phyloP scores from a whole-genome alignment of 306 rosid species.

The Malus asiatica region DNA sequence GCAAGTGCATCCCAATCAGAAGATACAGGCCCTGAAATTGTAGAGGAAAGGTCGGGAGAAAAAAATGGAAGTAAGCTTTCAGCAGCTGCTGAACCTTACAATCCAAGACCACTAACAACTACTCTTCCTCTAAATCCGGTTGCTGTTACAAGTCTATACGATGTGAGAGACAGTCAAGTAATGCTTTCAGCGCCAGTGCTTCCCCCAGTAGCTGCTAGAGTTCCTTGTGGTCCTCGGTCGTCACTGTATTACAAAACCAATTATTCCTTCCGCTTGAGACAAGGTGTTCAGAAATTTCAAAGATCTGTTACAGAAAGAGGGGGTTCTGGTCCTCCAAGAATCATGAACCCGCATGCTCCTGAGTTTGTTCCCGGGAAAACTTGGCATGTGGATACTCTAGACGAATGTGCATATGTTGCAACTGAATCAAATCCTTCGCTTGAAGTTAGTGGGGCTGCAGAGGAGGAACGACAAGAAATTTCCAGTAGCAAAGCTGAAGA shows the following conservation, averaged over 20 bases:
- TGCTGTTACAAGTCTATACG: slow-evolving; percentile 51
- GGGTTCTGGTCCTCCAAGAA: slow-evolving; percentile 49
- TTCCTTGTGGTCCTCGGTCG: slow-evolving; percentile 89
- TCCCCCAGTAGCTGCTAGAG: slow-evolving; percentile 68
- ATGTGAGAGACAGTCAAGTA: slow-evolving; percentile 56
- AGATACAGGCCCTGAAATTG: slow-evolving; percentile 30
- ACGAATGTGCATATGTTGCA: slow-evolving; percentile 23
- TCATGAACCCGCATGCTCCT: slow-evolving; percentile 93
- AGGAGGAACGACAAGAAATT: slow-evolving; percentile 25
- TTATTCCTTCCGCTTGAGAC: slow-evolving; percentile 64
- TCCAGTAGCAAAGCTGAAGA: slow-evolving; percentile 9
- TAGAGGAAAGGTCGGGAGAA: slow-evolving; percentile 52
- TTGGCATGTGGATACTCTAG: slow-evolving; percentile 38
- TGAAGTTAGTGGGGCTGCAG: slow-evolving; percentile 18
- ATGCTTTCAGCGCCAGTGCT: slow-evolving; percentile 53
- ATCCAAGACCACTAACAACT: slow-evolving; percentile 46
- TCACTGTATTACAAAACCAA: slow-evolving; percentile 65
- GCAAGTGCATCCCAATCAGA: slow-evolving; percentile 32
- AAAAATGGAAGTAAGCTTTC: slow-evolving; percentile 84
- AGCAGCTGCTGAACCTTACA: slow-evolving; percentile 89
- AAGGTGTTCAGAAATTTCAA: slow-evolving; percentile 38
- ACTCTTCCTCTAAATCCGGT: slow-evolving; percentile 40
- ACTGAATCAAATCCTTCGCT: slow-evolving; percentile 17
- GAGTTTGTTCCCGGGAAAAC: slow-evolving; percentile 73
- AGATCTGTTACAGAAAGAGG: slow-evolving; percentile 38